Evolutionary conservation across 2,329 filamentous ascomycete species (phyloP).

Genomic region (Sporothrix curviconia): DNA sequence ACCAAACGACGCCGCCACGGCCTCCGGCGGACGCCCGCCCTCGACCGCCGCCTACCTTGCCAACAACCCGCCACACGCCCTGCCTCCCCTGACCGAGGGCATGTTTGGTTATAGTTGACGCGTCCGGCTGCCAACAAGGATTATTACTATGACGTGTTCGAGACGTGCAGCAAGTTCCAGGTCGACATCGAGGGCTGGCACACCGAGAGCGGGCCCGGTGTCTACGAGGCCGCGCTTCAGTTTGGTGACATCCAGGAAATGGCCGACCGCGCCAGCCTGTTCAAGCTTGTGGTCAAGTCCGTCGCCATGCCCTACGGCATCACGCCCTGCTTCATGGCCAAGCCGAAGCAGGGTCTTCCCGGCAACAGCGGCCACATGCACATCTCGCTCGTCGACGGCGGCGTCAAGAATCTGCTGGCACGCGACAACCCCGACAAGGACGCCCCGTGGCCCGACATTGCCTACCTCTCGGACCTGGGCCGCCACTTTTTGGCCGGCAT

Average conservation of each 20-base stretch:
- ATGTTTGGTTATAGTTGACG: constrained; percentile 95
- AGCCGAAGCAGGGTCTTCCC: constrained; percentile 81
- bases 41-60: constrained; percentile 69
- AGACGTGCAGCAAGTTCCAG: constrained; percentile 68
- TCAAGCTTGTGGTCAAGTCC: constrained; percentile 93
- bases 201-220: constrained; percentile 86
- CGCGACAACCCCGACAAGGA: constrained; percentile 65
- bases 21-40: constrained; percentile 37
- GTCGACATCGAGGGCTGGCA: constrained; percentile 92
- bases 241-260: constrained; percentile 82
- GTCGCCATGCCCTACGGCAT: constrained; percentile 82
- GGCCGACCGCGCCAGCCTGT: constrained; percentile 85
- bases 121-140: constrained; percentile 84
- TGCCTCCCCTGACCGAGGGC: constrained; percentile 78
- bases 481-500: constrained; percentile 90
- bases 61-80: constrained; percentile 63
- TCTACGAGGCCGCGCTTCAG: constrained; percentile 91
- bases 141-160: constrained; percentile 84
- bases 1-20: constrained; percentile 41
- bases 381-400: constrained; percentile 76
- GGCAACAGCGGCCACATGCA: constrained; percentile 97
- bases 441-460: constrained; percentile 67
- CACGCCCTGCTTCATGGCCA: constrained; percentile 98
- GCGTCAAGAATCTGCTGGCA: constrained; percentile 78
- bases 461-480: constrained; percentile 76